Percentiles rank a stretch among this genome's conserved stretches.
Conservation (phyloP, 2,329 filamentous ascomycete species). For the Phyllosticta paracitricarpa region DNA sequence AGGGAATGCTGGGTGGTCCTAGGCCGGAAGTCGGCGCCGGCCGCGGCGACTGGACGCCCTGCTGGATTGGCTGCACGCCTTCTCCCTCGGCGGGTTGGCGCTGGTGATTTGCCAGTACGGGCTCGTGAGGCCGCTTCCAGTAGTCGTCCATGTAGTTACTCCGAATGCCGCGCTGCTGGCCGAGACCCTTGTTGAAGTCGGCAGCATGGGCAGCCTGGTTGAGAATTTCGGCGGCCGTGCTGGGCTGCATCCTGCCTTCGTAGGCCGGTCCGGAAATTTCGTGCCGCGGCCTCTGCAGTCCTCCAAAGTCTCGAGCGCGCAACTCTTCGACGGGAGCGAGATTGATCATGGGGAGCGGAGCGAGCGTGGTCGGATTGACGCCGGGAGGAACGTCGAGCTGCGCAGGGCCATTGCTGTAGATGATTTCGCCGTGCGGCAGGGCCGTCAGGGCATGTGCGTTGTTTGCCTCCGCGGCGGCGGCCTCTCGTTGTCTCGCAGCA, state of each 20-base stretch:
- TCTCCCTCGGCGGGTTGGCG: conserved; percentile 31
- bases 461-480: conserved; percentile 56
- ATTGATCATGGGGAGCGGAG: conserved; percentile 77
- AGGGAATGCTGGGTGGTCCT: conserved; percentile 47
- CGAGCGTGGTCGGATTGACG: conserved; percentile 58
- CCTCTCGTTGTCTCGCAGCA: conserved; percentile 77
- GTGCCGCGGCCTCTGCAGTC: conserved; percentile 75
- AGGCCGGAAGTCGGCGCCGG: conserved; percentile 50
- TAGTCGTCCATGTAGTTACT: conserved; percentile 69
- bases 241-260: conserved; percentile 73
- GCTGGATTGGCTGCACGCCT: conserved; percentile 30
- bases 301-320: conserved; percentile 70
- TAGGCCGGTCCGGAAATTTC: conserved; percentile 77
- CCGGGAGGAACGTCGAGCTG: conserved; percentile 17
- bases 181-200: conserved; percentile 80
- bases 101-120: conserved; percentile 45
- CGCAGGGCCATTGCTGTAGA: conserved; percentile 66
- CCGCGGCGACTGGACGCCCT: conserved; percentile 38
- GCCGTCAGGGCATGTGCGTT: conserved; percentile 47
- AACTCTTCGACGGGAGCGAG: conserved; percentile 66
- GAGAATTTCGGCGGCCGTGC: conserved; percentile 66
- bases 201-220: conserved; percentile 80
- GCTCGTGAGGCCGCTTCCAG: conserved; percentile 77
- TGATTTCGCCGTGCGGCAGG: conserved; percentile 71
- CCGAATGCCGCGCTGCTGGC: conserved; percentile 68